A percentile compares a stretch with the other conserved stretches of the same genome.
Conservation (phyloP, 1,284 basidiomycete genomes). For the Pseudozyma thailandica region DNA sequence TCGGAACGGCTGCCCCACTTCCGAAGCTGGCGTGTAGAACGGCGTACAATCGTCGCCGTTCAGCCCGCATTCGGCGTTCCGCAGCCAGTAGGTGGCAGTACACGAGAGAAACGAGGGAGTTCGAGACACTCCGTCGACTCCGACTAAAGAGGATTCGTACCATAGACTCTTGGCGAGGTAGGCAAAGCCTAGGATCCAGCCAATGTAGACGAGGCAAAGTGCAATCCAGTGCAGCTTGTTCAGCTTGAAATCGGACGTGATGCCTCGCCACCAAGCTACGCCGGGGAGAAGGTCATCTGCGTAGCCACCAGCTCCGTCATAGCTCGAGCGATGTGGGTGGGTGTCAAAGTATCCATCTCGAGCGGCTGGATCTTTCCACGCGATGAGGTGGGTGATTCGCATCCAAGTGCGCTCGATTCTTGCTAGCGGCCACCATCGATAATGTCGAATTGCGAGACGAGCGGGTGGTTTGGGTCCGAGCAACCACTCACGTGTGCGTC, state of each 20-base stretch:
- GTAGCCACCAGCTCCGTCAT: slow-evolving; percentile 2
- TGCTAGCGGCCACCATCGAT: slow-evolving; percentile 61
- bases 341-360: neutral
- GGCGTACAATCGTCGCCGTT: slow-evolving; percentile 78
- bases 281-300: slow-evolving; percentile 12
- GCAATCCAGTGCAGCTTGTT: slow-evolving; percentile 59
- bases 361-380: slow-evolving; percentile 46
- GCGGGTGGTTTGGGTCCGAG: slow-evolving; percentile 40
- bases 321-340: slow-evolving; percentile 3
- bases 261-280: slow-evolving; percentile 20
- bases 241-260: slow-evolving; percentile 32
- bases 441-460: slow-evolving; percentile 48
- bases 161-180: slow-evolving; percentile 53
- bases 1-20: slow-evolving; percentile 74
- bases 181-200: slow-evolving; percentile 60
- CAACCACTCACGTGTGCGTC: slow-evolving; percentile 20
- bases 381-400: slow-evolving; percentile 32
- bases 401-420: slow-evolving; percentile 50
- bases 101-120: slow-evolving; percentile 47
- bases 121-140: slow-evolving; percentile 13
- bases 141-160: slow-evolving; percentile 47
- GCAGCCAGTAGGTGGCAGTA: slow-evolving; percentile 65
- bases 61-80: slow-evolving; percentile 74
- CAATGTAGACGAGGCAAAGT: slow-evolving; percentile 47
- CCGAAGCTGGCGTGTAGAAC: slow-evolving; percentile 73